Evolutionary conservation across 2,329 filamentous ascomycete species (phyloP), one percentile per base, ranked within the genome.

Genomic region (Biscogniauxia marginata): DNA sequence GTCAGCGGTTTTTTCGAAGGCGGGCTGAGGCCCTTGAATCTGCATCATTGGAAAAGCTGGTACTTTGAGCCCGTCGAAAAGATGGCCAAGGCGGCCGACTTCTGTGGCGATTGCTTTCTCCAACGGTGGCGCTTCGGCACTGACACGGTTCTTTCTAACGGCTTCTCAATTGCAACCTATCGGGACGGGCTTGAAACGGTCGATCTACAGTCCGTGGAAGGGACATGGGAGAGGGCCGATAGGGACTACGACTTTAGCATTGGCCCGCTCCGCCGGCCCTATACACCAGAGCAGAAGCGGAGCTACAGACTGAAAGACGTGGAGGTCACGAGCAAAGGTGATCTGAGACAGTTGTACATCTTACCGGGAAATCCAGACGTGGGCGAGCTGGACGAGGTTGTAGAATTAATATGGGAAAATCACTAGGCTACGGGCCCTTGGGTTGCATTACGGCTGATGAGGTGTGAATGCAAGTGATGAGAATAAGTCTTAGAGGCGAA

Each of bases 1-100:
- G 69, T 78, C 20, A 79, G 79, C 1, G 84, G 84, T 0, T 84
- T 86, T 64, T 87, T 84, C 67, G 84, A 87, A 70, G 77, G 79
- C 2, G 81, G 82, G 1, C 70, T 77, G 21, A 71, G 74, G n/a
- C 79, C 82, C 0, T 70, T 86, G 11, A 84, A 79, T 50, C 71
- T 87, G 6, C 84, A 87, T 66, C 84, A 87, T 72, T 86, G 83
- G 83, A 85, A 84, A 67, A 81, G 77, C 11, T 86, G 83, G 82
- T 84, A 84, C 69, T 64, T 74, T 7, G 74, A 73, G 22, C 79
- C 78, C 49, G 74, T 85, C 45, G 74, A 76, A 48, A 74, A 77
- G 55, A 79, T 84, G 72, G 76, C 79, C 25, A 70, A 74, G 43
- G 71, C 83, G 11, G 71, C 76, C 6, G 67, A 76, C 8, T 66